Conservation (phyloP, 106 monocot species). For the Amphibolis antarctica region DNA sequence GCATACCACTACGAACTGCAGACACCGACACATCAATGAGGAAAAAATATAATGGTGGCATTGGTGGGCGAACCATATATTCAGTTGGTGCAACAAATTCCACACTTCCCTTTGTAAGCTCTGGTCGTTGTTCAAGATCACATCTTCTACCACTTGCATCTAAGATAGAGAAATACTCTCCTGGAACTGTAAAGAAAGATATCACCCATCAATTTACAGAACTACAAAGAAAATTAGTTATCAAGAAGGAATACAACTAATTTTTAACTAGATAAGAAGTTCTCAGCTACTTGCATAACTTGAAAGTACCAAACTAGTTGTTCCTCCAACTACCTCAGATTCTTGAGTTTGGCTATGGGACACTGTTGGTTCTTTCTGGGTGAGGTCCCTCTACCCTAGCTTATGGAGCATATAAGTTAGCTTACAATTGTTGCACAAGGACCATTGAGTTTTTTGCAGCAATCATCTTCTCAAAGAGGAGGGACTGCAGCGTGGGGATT, state of each 20-base stretch:
- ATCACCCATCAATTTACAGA: background rate
- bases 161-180: constrained; percentile 71
- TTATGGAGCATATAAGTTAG: no score
- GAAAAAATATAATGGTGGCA: constrained; percentile 96
- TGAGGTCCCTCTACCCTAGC: no score
- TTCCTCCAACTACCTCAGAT: no score
- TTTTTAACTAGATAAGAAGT: no score
- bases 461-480: no score
- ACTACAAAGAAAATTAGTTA: background rate
- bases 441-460: no score
- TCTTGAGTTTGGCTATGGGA: no score
- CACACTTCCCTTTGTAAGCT: constrained; percentile 83
- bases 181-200: constrained; percentile 46
- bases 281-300: background rate
- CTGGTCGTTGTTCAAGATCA: constrained; percentile 77
- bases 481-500: no score
- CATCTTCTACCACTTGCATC: constrained; percentile 73
- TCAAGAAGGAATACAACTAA: background rate
- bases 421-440: no score
- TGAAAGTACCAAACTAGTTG: no score
- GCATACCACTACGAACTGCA: constrained; percentile 59
- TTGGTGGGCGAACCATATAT: constrained; percentile 98
- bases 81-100: constrained; percentile 97
- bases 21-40: constrained; percentile 84
- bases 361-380: no score